Percentiles rank a stretch among this genome's conserved stretches.
These are phyloP conservation scores for Anthracocystis panici-leucophaei DNA, from an alignment of 1,284 basidiomycete species.

Conservation along the genomic window DNA sequence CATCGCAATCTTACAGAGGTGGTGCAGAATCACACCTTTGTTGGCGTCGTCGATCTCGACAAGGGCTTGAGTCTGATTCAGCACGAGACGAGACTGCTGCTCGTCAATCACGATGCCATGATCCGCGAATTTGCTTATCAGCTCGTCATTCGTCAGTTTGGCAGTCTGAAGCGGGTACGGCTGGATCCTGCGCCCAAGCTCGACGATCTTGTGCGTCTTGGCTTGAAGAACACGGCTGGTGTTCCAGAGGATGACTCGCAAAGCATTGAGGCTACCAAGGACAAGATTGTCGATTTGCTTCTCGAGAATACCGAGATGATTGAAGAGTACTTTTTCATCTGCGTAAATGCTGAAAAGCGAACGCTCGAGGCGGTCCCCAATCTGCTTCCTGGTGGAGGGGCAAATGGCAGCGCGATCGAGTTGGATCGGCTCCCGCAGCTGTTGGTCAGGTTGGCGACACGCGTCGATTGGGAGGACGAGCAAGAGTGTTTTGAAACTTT, in stretches of 20 bases:
- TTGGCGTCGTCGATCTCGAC: conserved; percentile 86
- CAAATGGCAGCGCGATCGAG: conserved; percentile 79
- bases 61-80: conserved; percentile 86
- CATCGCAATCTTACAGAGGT: conserved; percentile 86
- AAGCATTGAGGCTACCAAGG: conserved; percentile 66
- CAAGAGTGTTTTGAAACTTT: conserved; percentile 86
- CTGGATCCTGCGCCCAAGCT: conserved; percentile 85
- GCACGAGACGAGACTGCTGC: conserved; percentile 86
- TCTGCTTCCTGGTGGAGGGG: conserved; percentile 77
- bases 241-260: conserved; percentile 67
- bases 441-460: conserved; percentile 63
- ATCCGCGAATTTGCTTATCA: conserved; percentile 94
- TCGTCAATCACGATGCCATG: conserved; percentile 80
- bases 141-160: conserved; percentile 90
- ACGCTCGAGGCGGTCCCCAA: conserved; percentile 81
- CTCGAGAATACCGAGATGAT: conserved; percentile 82
- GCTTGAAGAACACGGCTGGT: conserved; percentile 78
- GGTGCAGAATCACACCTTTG: conserved; percentile 87
- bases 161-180: conserved; percentile 80
- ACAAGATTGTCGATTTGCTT: conserved; percentile 67
- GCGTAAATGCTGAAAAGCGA: conserved; percentile 74
- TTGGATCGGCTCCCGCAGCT: conserved; percentile 72
- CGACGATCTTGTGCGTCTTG: conserved; percentile 79
- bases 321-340: conserved; percentile 88
- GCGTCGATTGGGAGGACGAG: conserved; percentile 91